These are phyloP conservation scores for Gamsiella multidivaricata DNA, from an alignment of 192 early-diverging fungal species.

Conservation along the genomic window DNA sequence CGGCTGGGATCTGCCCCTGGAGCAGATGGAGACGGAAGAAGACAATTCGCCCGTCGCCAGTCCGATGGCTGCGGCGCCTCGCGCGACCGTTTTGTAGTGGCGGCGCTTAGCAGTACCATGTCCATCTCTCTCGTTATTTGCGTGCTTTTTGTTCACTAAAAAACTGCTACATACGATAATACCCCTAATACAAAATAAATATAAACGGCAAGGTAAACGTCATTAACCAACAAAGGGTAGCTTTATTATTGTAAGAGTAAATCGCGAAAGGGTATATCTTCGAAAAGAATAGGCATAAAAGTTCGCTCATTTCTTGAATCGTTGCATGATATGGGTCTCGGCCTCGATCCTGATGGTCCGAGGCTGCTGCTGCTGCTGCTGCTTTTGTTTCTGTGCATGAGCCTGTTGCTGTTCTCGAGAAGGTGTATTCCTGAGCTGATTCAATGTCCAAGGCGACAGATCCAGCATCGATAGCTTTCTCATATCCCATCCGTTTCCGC, in stretches of 20 bases:
- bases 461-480: slow-evolving; percentile 14
- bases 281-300: neutral
- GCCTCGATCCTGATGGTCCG: neutral
- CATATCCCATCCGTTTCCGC: slow-evolving; percentile 1
- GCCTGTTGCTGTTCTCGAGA: slow-evolving; percentile 13
- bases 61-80: neutral
- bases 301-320: slow-evolving; percentile 16
- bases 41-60: neutral
- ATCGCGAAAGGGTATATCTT: neutral
- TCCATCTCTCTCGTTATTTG: neutral
- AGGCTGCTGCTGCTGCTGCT: slow-evolving; percentile 15
- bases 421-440: slow-evolving; percentile 14
- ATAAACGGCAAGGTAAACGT: too few relatives aligned
- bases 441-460: slow-evolving; percentile 14
- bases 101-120: neutral
- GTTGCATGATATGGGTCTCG: slow-evolving; percentile 21
- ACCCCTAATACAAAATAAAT: too few relatives aligned
- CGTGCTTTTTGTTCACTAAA: neutral
- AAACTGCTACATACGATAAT: too few relatives aligned
- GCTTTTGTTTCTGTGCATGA: slow-evolving; percentile 9
- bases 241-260: too few relatives aligned
- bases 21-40: neutral
- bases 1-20: slow-evolving; percentile 24
- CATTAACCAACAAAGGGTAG: too few relatives aligned
- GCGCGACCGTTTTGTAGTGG: neutral